Percentiles rank a stretch among this genome's conserved stretches.
These are phyloP conservation scores for Dothiorella sarmentorum DNA, from an alignment of 2,329 filamentous ascomycete genomes.

Conservation along the genomic window DNA sequence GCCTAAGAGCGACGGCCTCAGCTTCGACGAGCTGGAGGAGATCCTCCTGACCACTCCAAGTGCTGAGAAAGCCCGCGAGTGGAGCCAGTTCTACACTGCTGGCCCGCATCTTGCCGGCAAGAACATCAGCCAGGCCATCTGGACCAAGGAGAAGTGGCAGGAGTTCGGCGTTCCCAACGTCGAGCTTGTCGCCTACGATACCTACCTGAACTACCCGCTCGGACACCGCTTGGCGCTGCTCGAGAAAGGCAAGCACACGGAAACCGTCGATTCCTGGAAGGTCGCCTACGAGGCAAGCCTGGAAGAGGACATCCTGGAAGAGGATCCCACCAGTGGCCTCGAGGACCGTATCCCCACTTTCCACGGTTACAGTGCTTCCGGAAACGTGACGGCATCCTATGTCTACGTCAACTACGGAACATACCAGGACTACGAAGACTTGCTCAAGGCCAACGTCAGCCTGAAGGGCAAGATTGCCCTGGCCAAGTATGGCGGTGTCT, in stretches of 20 bases:
- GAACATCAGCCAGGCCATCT: constrained; percentile 51
- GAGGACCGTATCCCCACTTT: constrained; percentile 78
- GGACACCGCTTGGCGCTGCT: constrained; percentile 46
- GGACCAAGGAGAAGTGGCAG: constrained; percentile 49
- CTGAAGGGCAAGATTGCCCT: constrained; percentile 84
- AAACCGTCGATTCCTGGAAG: constrained; percentile 48
- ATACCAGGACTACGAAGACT: constrained; percentile 78
- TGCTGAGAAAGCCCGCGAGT: constrained; percentile 48
- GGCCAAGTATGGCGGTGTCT: constrained; percentile 79
- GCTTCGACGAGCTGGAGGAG: constrained; percentile 53
- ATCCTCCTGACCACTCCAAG: constrained; percentile 55
- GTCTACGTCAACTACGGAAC: constrained; percentile 93
- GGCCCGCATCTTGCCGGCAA: constrained; percentile 51
- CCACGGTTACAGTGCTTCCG: constrained; percentile 89
- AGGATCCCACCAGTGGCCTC: constrained; percentile 75
- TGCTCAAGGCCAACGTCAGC: constrained; percentile 69
- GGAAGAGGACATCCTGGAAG: constrained; percentile 77
- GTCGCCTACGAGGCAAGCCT: constrained; percentile 76
- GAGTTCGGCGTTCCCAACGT: constrained; percentile 47
- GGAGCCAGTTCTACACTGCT: constrained; percentile 50
- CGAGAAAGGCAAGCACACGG: constrained; percentile 57
- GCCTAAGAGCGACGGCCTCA: constrained; percentile 46
- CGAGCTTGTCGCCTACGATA: constrained; percentile 48
- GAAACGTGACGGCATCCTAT: constrained; percentile 83
- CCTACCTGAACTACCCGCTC: constrained; percentile 51